Conservation (phyloP, 2,329 filamentous ascomycete genomes). For the Cylindrodendrum hubeiense region DNA sequence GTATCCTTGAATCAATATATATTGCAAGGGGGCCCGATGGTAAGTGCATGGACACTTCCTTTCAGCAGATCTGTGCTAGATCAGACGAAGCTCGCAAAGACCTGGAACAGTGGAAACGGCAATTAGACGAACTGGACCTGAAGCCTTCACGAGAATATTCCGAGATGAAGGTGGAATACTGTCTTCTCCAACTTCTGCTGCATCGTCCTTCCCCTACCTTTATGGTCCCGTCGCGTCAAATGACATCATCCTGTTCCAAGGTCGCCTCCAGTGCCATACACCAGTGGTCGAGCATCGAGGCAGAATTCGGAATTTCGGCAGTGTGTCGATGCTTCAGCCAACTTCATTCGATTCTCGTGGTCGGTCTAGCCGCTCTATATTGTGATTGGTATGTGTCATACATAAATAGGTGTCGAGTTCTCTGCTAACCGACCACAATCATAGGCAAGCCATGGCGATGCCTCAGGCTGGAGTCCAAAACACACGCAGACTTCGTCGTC, state of each 20-base stretch:
- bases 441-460: conserved; percentile 7
- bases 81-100: conserved; percentile 32
- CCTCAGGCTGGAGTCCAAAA: neutral
- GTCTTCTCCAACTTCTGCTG: conserved; percentile 36
- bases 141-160: conserved; percentile 39
- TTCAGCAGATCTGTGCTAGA: conserved; percentile 37
- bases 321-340: conserved; percentile 36
- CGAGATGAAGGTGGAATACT: conserved; percentile 41
- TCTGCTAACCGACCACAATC: neutral
- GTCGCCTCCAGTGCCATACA: conserved; percentile 35
- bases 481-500: neutral
- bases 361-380: conserved; percentile 39
- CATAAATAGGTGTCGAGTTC: neutral
- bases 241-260: conserved; percentile 38
- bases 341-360: conserved; percentile 36
- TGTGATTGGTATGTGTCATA: conserved; percentile 37
- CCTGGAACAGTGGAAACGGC: conserved; percentile 35
- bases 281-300: conserved; percentile 35
- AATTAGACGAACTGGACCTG: conserved; percentile 29
- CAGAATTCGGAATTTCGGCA: conserved; percentile 30
- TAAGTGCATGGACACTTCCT: conserved; percentile 31
- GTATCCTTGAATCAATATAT: conserved; percentile 42
- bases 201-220: conserved; percentile 41
- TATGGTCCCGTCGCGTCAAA: conserved; percentile 40
- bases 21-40: conserved; percentile 40